Conservation (phyloP, 2,329 filamentous ascomycete species). For the Xylaria hypoxylon region DNA sequence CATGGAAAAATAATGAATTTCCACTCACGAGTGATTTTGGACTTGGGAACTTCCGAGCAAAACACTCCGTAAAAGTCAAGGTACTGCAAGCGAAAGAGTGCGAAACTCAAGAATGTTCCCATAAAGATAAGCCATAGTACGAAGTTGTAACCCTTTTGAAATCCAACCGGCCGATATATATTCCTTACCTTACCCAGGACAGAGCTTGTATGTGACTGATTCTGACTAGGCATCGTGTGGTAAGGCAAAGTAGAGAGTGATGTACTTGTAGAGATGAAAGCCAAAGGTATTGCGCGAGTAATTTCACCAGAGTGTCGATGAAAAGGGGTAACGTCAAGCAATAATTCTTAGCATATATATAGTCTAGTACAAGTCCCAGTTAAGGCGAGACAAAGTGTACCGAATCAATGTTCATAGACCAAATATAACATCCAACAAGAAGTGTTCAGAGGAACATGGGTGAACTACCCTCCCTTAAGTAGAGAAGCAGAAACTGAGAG, state of each 20-base stretch:
- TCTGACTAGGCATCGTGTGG: not conserved
- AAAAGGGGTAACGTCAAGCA: too few relatives aligned
- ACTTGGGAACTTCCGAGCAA: conserved; percentile 44
- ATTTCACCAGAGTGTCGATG: too few relatives aligned
- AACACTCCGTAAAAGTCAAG: conserved; percentile 58
- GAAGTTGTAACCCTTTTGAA: conserved; percentile 68
- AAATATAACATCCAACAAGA: too few relatives aligned
- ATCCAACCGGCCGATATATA: conserved; percentile 62
- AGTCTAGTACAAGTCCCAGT: too few relatives aligned
- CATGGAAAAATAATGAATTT: too few relatives aligned
- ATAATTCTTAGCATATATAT: too few relatives aligned
- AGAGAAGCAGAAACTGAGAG: too few relatives aligned
- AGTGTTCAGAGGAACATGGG: too few relatives aligned
- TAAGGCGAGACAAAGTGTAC: too few relatives aligned
- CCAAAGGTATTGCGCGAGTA: not conserved
- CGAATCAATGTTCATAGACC: too few relatives aligned
- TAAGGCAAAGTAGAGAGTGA: not conserved
- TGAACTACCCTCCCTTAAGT: too few relatives aligned
- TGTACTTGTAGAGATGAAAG: not conserved
- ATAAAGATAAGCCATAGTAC: conserved; percentile 62
- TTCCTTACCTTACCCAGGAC: conserved; percentile 45
- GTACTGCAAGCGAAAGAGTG: conserved; percentile 60
- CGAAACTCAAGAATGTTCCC: conserved; percentile 60
- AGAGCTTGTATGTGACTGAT: not conserved
- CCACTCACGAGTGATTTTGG: conserved; percentile 18